Evolutionary conservation across 495 filamentous ascomycete species (phyloP).

Genomic region (Bombardia bombarda): DNA sequence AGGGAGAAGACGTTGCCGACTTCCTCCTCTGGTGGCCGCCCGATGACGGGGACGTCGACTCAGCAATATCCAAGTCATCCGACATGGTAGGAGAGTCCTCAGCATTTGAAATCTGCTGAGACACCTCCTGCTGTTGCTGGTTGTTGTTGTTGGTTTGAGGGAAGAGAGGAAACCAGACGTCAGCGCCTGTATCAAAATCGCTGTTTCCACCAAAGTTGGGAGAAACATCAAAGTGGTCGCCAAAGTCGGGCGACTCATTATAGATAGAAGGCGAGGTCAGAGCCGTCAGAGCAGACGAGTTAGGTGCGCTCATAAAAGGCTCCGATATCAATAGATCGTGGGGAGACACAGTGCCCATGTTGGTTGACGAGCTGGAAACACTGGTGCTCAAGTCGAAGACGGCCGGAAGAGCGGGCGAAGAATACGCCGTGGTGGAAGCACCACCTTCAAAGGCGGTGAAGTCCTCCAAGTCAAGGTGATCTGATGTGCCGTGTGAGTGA

Average conservation of each 20-base stretch:
- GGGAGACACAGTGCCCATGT: slow-evolving; percentile 73
- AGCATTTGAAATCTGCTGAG: slow-evolving; percentile 15
- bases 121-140: slow-evolving; percentile 1
- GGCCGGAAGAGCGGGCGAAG: slow-evolving; percentile 42
- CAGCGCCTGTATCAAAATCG: slow-evolving; percentile 35
- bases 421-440: slow-evolving; percentile 37
- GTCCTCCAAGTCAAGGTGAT: slow-evolving; percentile 39
- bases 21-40: slow-evolving; percentile 34
- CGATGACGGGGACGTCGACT: slow-evolving; percentile 19
- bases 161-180: slow-evolving; percentile 63
- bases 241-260: slow-evolving; percentile 61
- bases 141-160: slow-evolving; percentile 41
- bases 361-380: slow-evolving; percentile 34
- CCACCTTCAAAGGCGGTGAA: slow-evolving; percentile 46
- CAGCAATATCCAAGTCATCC: slow-evolving; percentile 30
- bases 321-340: slow-evolving; percentile 68
- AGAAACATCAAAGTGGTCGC: slow-evolving; percentile 67
- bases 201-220: slow-evolving; percentile 53
- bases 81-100: slow-evolving; percentile 36
- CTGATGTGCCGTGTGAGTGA: slow-evolving; percentile 28
- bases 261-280: slow-evolving; percentile 75
- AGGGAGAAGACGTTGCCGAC: slow-evolving; percentile 38
- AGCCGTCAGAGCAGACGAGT: slow-evolving; percentile 75
- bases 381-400: slow-evolving; percentile 37
- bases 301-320: slow-evolving; percentile 62